These are phyloP conservation scores for Claviceps sp. DNA, from an alignment of 2,329 filamentous ascomycete genomes.

Conservation along the genomic window DNA sequence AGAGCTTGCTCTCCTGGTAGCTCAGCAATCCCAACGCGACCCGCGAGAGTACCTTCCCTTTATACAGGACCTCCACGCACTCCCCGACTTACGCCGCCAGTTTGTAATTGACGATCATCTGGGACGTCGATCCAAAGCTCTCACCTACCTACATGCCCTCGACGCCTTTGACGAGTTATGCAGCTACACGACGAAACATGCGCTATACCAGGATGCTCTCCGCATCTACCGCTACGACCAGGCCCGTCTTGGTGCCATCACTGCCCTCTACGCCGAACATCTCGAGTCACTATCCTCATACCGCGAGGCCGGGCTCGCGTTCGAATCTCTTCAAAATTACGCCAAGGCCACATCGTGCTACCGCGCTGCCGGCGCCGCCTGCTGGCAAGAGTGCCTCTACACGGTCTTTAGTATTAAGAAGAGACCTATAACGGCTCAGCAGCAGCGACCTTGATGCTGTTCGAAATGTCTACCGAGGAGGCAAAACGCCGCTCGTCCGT, in stretches of 20 bases:
- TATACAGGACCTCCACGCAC: slow-evolving; percentile 70
- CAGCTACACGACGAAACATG: slow-evolving; percentile 64
- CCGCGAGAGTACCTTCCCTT: slow-evolving; percentile 93
- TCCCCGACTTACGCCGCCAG: slow-evolving; percentile 55
- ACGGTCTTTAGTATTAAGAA: slow-evolving; percentile 27
- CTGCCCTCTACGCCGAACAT: slow-evolving; percentile 63
- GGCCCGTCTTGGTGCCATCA: slow-evolving; percentile 52
- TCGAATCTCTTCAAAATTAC: slow-evolving; percentile 72
- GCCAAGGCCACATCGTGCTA: slow-evolving; percentile 69
- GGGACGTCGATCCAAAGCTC: slow-evolving; percentile 60
- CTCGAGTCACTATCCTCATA: slow-evolving; percentile 64
- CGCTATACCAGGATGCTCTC: slow-evolving; percentile 65
- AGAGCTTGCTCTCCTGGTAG: slow-evolving; percentile 77
- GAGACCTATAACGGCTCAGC: too few relatives aligned
- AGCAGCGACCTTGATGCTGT: too few relatives aligned
- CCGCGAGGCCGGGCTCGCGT: slow-evolving; percentile 82
- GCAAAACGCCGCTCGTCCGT: too few relatives aligned
- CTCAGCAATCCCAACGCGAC: slow-evolving; percentile 91
- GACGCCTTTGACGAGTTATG: slow-evolving; percentile 66
- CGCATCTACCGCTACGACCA: slow-evolving; percentile 73
- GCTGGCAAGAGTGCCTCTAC: slow-evolving; percentile 86
- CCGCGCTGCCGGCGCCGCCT: slow-evolving; percentile 56
- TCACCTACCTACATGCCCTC: slow-evolving; percentile 61
- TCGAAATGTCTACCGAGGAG: too few relatives aligned
- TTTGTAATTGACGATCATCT: slow-evolving; percentile 88